A percentile compares a stretch with the other conserved stretches of the same genome.
Conservation (phyloP, 345 rosid species). For the Theobroma cacao region DNA sequence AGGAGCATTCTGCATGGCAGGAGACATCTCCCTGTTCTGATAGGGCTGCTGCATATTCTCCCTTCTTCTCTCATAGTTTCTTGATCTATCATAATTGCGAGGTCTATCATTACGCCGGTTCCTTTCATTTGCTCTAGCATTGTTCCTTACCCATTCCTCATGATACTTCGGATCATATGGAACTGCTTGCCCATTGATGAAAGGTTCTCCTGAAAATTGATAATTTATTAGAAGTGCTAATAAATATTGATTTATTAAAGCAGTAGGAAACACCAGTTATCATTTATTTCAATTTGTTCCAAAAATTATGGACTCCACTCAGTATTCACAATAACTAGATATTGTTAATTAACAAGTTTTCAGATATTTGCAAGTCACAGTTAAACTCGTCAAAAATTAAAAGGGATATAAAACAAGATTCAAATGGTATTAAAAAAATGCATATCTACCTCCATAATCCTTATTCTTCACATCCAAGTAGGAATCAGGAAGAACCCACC, state of each 20-base stretch:
- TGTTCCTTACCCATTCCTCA: constrained; percentile 97
- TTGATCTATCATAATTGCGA: constrained; percentile 66
- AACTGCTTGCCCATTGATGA: constrained; percentile 90
- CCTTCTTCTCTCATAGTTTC: constrained; percentile 89
- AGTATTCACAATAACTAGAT: neutral
- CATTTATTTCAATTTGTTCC: too few species aligned
- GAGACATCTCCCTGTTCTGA: constrained; percentile 30
- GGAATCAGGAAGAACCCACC: constrained; percentile 99
- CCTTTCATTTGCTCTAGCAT: constrained; percentile 82
- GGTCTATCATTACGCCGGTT: constrained; percentile 88
- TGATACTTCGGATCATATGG: constrained; percentile 96
- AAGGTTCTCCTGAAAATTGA: constrained; percentile 73
- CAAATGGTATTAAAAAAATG: neutral
- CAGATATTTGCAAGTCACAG: neutral
- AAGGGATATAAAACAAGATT: neutral
- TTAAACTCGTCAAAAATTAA: neutral
- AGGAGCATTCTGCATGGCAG: constrained; percentile 34
- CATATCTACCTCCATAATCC: constrained; percentile 82
- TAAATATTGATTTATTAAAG: too few species aligned
- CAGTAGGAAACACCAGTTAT: too few species aligned
- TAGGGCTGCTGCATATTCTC: constrained; percentile 51
- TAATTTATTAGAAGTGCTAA: too few species aligned
- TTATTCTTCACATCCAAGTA: constrained; percentile 89
- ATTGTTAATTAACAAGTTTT: neutral
- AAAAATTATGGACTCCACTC: too few species aligned